These are phyloP conservation scores for Coffea canephora DNA, from an alignment of 257 asterid genomes.

Conservation along the genomic window DNA sequence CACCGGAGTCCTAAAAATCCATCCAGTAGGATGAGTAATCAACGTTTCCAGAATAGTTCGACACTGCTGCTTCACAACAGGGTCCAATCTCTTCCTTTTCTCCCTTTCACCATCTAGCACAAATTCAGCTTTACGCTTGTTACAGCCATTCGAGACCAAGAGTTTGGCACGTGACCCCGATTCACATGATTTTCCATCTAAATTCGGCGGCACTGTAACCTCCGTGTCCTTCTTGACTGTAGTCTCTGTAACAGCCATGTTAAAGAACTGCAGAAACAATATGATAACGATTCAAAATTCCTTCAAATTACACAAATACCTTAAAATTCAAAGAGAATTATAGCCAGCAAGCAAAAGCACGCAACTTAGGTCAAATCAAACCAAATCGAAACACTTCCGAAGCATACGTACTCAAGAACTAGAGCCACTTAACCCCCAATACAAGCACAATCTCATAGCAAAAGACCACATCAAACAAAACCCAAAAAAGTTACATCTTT, in stretches of 20 bases:
- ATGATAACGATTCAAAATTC: not conserved
- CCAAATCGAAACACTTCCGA: too few relatives aligned
- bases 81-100: constrained; percentile 59
- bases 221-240: constrained; percentile 32
- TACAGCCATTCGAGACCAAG: constrained; percentile 23
- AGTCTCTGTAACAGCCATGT: constrained; percentile 33
- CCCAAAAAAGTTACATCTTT: too few relatives aligned
- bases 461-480: too few relatives aligned
- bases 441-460: too few relatives aligned
- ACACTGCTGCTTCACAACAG: constrained; percentile 46
- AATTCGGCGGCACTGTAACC: constrained; percentile 32
- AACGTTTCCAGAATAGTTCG: constrained; percentile 43
- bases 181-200: constrained; percentile 27
- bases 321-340: not conserved
- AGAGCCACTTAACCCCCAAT: too few relatives aligned
- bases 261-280: constrained; percentile 15
- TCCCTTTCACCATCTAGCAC: constrained; percentile 32
- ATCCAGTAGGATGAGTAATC: constrained; percentile 40
- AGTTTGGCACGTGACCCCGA: constrained; percentile 21
- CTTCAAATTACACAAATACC: not conserved
- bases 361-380: too few relatives aligned
- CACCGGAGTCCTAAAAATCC: constrained; percentile 59
- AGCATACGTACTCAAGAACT: too few relatives aligned
- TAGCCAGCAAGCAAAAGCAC: not conserved
- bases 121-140: constrained; percentile 48